Evolutionary conservation across 225 moss, liverwort and hornwort species (phyloP).

Genomic region (Neckera pumila): DNA sequence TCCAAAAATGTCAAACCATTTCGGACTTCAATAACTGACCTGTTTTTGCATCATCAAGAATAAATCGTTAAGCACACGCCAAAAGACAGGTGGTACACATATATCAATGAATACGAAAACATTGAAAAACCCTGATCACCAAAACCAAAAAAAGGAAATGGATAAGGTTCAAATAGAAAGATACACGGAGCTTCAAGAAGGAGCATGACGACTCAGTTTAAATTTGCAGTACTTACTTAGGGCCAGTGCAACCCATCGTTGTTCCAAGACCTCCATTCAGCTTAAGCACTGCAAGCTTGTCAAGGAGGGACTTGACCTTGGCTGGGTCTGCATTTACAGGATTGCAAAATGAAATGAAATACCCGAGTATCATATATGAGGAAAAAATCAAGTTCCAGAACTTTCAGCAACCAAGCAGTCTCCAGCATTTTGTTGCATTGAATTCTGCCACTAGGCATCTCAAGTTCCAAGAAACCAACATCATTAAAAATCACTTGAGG

Average conservation of each 20-base stretch:
- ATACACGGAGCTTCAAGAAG: not conserved
- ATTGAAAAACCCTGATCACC: not conserved
- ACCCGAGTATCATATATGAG: not conserved
- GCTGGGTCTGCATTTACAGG: constrained; percentile 31
- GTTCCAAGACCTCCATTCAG: constrained; percentile 97
- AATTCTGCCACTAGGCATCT: not conserved
- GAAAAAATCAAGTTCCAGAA: not conserved
- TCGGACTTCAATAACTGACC: constrained; percentile 93
- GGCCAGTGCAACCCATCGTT: constrained; percentile 99
- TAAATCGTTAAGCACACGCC: not conserved
- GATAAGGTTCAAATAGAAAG: not conserved
- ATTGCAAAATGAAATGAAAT: not conserved
- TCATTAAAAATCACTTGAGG: not conserved
- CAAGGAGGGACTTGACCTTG: constrained; percentile 64
- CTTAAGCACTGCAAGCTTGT: constrained; percentile 95
- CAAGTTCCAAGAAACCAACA: not conserved
- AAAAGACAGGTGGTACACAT: not conserved
- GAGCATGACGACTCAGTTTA: not conserved
- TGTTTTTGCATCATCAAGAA: constrained; percentile 5
- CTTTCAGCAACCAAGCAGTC: not conserved
- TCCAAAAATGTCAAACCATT: constrained; percentile 93
- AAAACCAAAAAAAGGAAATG: not conserved
- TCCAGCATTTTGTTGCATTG: not conserved
- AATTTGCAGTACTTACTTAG: constrained; percentile 44
- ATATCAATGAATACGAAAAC: not conserved